Conservation (phyloP, 2,329 filamentous ascomycete species). For the Penicillium sp. region DNA sequence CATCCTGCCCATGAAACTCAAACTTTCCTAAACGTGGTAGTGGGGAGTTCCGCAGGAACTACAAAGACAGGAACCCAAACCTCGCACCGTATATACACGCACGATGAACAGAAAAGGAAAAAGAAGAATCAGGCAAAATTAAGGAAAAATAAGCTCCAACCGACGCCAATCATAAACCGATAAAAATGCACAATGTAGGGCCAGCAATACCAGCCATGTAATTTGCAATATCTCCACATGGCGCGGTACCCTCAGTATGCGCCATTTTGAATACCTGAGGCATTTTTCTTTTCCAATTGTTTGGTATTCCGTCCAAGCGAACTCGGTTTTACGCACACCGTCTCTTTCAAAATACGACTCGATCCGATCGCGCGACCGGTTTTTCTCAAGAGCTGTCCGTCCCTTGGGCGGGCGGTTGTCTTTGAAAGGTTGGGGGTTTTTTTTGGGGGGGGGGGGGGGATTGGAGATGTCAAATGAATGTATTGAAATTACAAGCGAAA, state of each 20-base stretch:
- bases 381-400: too few relatives aligned
- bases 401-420: too few relatives aligned
- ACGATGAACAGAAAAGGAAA: not conserved
- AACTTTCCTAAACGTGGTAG: too few relatives aligned
- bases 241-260: slow-evolving; percentile 16
- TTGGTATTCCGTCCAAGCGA: slow-evolving; percentile 6
- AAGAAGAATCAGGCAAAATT: slow-evolving; percentile 8
- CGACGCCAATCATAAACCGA: slow-evolving; percentile 3
- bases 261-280: slow-evolving; percentile 27
- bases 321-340: not conserved
- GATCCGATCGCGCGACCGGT: too few relatives aligned
- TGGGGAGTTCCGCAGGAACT: too few relatives aligned
- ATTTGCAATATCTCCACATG: slow-evolving; percentile 6
- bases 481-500: too few relatives aligned
- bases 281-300: slow-evolving; percentile 26
- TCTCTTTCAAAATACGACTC: not conserved
- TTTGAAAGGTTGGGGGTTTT: too few relatives aligned
- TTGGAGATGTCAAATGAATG: too few relatives aligned
- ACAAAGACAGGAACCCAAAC: not conserved
- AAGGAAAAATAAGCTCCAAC: slow-evolving; percentile 22
- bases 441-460: too few relatives aligned
- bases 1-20: not conserved
- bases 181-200: not conserved
- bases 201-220: not conserved
- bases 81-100: not conserved